phyloP scores from a whole-genome alignment of 129 eudicot species.

The Rutidosis leptorrhynchoides region DNA sequence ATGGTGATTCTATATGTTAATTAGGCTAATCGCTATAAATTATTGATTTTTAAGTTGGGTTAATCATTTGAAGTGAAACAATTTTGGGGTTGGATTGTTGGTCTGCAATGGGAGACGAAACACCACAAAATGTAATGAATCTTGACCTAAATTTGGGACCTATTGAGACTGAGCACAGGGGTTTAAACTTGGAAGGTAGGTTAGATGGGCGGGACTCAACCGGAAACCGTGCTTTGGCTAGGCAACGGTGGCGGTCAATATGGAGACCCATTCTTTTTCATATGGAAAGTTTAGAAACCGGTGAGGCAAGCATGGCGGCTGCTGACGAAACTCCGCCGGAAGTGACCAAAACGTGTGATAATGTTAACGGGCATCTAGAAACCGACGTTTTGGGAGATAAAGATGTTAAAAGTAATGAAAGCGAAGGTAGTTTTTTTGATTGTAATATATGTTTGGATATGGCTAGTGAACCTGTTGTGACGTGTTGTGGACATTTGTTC shows the following conservation, averaged over 20 bases:
- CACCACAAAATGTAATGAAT: constrained; percentile 53
- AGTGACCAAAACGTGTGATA: constrained; percentile 40
- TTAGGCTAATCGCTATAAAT: constrained; percentile 4
- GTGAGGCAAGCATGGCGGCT: constrained; percentile 74
- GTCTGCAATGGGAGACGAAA: constrained; percentile 57
- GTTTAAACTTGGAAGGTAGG: constrained; percentile 69
- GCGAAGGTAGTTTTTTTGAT: constrained; percentile 10
- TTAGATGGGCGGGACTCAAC: constrained; percentile 48
- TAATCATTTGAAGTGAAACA: constrained; percentile 16
- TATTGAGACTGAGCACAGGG: constrained; percentile 40
- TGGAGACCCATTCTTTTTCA: constrained; percentile 45
- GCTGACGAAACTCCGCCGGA: constrained; percentile 40
- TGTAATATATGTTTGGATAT: constrained; percentile 15
- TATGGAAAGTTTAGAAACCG: constrained; percentile 48
- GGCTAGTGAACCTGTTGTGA: constrained; percentile 16
- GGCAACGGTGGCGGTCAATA: constrained; percentile 58
- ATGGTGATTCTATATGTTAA: constrained; percentile 9
- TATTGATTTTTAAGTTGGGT: neutral
- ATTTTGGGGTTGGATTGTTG: constrained; percentile 16
- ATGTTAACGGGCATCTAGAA: constrained; percentile 27
- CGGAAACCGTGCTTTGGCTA: constrained; percentile 42
- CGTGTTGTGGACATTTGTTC: constrained; percentile 12
- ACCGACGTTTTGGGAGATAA: constrained; percentile 22
- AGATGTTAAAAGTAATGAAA: constrained; percentile 4
- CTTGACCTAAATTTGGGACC: constrained; percentile 94